These are phyloP conservation scores for Trichoderma sp. DNA, from an alignment of 2,329 filamentous ascomycete species.

Conservation along the genomic window DNA sequence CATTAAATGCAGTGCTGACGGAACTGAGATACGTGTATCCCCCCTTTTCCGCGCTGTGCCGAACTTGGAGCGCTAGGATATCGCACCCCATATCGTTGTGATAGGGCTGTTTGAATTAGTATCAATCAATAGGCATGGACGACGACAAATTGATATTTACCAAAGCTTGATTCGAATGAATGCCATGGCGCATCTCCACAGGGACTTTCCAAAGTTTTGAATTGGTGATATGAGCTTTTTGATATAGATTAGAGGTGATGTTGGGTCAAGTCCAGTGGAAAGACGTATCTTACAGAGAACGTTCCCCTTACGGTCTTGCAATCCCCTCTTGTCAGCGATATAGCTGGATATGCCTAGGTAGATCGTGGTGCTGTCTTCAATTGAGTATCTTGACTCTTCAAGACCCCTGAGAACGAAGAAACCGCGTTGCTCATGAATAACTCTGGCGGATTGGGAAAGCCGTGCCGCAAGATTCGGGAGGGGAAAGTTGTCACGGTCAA, in stretches of 20 bases:
- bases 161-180: conserved; percentile 47
- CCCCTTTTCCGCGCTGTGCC: conserved; percentile 42
- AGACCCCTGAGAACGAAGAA: conserved; percentile 57
- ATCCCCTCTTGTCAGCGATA: conserved; percentile 52
- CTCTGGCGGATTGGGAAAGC: conserved; percentile 36
- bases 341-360: conserved; percentile 58
- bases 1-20: conserved; percentile 43
- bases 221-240: conserved; percentile 47
- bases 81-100: conserved; percentile 54
- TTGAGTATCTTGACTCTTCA: conserved; percentile 44
- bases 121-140: not conserved
- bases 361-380: conserved; percentile 54
- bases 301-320: conserved; percentile 49
- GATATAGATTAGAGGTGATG: not conserved
- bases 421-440: conserved; percentile 45
- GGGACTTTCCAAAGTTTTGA: conserved; percentile 46
- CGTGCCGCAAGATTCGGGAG: conserved; percentile 37
- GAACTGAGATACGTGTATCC: conserved; percentile 48
- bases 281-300: conserved; percentile 42
- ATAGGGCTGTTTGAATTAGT: conserved; percentile 37
- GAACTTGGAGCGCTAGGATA: conserved; percentile 48
- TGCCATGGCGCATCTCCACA: conserved; percentile 45
- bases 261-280: not conserved
- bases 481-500: conserved; percentile 40
- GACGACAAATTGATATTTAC: conserved; percentile 29